Conservation (phyloP, 2,329 filamentous ascomycete species). For the Helotiales sp. region DNA sequence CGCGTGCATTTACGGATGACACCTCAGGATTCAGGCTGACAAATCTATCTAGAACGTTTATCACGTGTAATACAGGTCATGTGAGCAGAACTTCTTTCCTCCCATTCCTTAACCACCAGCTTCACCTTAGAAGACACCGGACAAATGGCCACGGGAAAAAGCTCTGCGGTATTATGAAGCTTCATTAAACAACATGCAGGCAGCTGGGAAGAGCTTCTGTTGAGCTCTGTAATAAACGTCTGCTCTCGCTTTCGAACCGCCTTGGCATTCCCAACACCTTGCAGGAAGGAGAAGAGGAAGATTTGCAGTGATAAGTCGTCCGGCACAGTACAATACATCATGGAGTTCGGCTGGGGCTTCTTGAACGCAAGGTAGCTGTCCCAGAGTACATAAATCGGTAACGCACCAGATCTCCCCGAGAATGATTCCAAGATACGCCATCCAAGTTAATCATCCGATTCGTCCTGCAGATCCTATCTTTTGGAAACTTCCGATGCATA, state of each 20-base stretch:
- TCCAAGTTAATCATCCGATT: background rate
- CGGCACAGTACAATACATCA: constrained; percentile 10
- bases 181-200: background rate
- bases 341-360: constrained; percentile 3
- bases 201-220: background rate
- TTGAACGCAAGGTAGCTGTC: constrained; percentile 9
- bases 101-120: background rate
- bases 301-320: constrained; percentile 5
- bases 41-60: background rate
- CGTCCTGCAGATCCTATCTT: background rate
- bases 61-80: background rate
- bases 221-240: background rate
- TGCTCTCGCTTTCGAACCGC: background rate
- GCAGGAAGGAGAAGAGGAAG: background rate
- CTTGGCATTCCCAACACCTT: background rate
- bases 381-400: background rate
- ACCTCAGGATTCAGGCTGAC: background rate
- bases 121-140: background rate
- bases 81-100: background rate
- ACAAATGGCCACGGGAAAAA: background rate
- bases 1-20: background rate
- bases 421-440: background rate
- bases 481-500: constrained; percentile 6
- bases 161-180: background rate
- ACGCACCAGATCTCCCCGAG: constrained; percentile 7